Evolutionary conservation across 352 stramenopile species (phyloP), one percentile per base, ranked within the genome.

Genomic region (Phytophthora citricola): DNA sequence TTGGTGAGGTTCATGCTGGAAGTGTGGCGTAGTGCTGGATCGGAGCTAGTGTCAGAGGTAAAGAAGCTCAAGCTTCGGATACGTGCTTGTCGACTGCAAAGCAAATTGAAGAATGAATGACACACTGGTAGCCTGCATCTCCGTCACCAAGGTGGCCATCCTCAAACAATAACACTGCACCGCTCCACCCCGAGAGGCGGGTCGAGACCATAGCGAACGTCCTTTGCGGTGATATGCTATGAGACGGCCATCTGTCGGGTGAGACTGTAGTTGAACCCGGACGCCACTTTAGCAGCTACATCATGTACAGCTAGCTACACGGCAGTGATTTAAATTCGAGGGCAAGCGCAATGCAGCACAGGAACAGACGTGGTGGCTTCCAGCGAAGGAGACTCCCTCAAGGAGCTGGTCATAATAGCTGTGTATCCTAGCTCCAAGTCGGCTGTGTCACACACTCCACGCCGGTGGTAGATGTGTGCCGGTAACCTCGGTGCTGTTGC

Each of bases 1-100:
- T 71, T 75, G 55, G 22, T 57, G 55, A 75, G 60, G 66, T 71
- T 75, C 66, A 75, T 74, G 15, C 3, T 66, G 59, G n/a, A 39
- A 39, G 62, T 50, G 41, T 58, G 26, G 20, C 20, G 29, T 66
- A 58, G 43, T 62, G 63, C 26, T 66, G 49, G 45, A 1, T 43
- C 53, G 55, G 48, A 49, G 48, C 26, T 44, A 40, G 47, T 32
- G 29, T 2, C 29, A 32, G 29, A 32, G 7, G 3, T 32, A 5
- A 26, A 32, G 5, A 32, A 32, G 29, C 5, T 32, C 29, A 8
- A 10, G 29, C 46, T 41, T 62, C 32, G 52, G 32, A 44, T 54
- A 27, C 22, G 57, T 47, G 48, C 54, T 53, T 62, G 46, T 63
- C 43, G 27, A 32, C 5, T 24, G 31, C 60, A 54, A 66, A 63